Evolutionary conservation across 2,329 filamentous ascomycete species (phyloP).

Genomic region (Sphaerulina musiva): DNA sequence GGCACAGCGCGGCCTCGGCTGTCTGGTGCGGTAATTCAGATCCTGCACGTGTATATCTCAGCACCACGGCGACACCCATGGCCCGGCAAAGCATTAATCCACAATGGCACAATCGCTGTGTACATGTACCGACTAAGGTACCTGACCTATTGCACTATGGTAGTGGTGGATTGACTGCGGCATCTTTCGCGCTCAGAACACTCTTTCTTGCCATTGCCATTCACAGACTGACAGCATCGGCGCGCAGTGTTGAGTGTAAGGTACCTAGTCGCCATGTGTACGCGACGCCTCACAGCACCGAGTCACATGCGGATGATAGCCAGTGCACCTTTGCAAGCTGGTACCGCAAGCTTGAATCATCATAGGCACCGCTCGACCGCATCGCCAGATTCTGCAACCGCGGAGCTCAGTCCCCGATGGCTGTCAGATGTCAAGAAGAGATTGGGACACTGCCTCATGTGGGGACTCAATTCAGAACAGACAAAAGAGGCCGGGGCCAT

Average conservation of each 20-base stretch:
- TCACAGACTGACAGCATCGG: background rate
- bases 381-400: constrained; percentile 22
- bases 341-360: background rate
- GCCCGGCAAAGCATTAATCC: too few species aligned
- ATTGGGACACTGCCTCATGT: constrained; percentile 68
- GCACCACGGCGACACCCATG: too few species aligned
- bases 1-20: too few species aligned
- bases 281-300: background rate
- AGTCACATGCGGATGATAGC: background rate
- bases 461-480: constrained; percentile 59
- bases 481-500: constrained; percentile 53
- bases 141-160: too few species aligned
- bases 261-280: background rate
- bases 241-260: background rate
- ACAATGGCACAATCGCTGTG: too few species aligned
- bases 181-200: background rate
- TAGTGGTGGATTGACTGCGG: background rate
- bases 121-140: too few species aligned
- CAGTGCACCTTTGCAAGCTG: background rate
- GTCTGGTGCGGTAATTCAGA: too few species aligned
- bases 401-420: constrained; percentile 54
- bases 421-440: constrained; percentile 60
- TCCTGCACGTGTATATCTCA: too few species aligned
- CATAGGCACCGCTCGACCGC: constrained; percentile 4
- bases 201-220: background rate